A percentile compares a stretch with the other conserved stretches of the same genome.
Evolutionary conservation across 148 eudicot genomes (phyloP).

Genomic region (Mesembryanthemum crystallinum): DNA sequence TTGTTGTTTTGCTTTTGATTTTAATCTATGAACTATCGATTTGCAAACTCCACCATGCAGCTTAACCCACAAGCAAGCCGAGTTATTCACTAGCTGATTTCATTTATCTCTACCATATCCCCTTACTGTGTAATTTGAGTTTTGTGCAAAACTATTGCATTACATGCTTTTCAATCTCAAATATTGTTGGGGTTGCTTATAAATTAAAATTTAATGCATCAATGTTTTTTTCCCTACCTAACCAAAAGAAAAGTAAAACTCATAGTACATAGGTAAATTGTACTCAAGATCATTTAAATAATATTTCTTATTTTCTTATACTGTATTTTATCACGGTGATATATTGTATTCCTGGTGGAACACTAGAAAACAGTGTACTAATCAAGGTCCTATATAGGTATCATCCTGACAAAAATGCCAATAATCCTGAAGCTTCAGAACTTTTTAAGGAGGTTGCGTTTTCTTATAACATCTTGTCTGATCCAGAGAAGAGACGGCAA

Average conservation of each 20-base stretch:
- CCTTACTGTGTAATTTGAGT: no score
- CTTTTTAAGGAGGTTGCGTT: conserved; percentile 96
- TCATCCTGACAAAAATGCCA: conserved; percentile 97
- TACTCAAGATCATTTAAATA: not conserved
- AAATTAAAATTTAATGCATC: not conserved
- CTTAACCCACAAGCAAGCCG: not conserved
- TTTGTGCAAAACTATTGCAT: not conserved
- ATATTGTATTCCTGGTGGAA: not conserved
- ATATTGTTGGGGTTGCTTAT: not conserved
- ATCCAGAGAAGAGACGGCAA: conserved; percentile 97
- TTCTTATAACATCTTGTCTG: conserved; percentile 84
- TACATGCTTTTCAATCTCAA: not conserved
- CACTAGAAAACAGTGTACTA: conserved; percentile 19
- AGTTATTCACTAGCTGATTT: not conserved
- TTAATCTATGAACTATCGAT: no score
- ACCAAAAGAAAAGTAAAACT: not conserved
- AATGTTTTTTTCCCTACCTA: no score
- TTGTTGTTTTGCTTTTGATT: no score
- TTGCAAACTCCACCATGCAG: not conserved
- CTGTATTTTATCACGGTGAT: conserved; percentile 7
- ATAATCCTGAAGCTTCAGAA: conserved; percentile 92
- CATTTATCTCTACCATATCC: not conserved
- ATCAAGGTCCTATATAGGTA: conserved; percentile 51
- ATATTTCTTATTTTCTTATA: not conserved
- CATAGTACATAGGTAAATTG: not conserved